These are phyloP conservation scores for Pichia manshurica DNA, from an alignment of 805 yeast genomes.

Conservation along the genomic window DNA sequence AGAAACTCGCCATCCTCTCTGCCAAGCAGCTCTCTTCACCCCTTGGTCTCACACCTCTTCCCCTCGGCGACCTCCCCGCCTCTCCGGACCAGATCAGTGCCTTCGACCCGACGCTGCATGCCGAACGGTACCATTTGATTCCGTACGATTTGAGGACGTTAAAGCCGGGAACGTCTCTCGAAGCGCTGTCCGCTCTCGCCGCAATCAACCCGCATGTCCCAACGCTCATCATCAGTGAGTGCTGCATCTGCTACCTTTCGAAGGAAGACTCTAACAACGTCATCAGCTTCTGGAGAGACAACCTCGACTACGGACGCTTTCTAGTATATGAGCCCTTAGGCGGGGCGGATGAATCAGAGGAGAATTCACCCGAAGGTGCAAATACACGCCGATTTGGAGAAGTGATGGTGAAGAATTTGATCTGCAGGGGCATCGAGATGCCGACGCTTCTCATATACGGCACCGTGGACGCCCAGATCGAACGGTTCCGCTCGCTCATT, in stretches of 20 bases:
- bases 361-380: too few relatives aligned
- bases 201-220: slow-evolving; percentile 34
- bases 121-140: slow-evolving; percentile 41
- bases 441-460: slow-evolving; percentile 52
- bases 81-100: slow-evolving; percentile 16
- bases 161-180: not conserved
- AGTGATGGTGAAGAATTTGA: slow-evolving; percentile 60
- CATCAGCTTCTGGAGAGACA: slow-evolving; percentile 36
- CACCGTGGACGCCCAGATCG: slow-evolving; percentile 35
- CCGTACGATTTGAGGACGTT: slow-evolving; percentile 50
- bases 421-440: slow-evolving; percentile 54
- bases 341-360: slow-evolving; percentile 25
- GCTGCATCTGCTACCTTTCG: slow-evolving; percentile 66
- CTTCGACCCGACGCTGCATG: slow-evolving; percentile 8
- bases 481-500: slow-evolving; percentile 29
- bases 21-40: slow-evolving; percentile 15
- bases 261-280: slow-evolving; percentile 44
- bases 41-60: not conserved
- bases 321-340: slow-evolving; percentile 68
- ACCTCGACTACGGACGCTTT: slow-evolving; percentile 28
- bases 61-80: slow-evolving; percentile 1
- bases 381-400: slow-evolving; percentile 49
- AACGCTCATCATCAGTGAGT: slow-evolving; percentile 64
- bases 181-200: not conserved
- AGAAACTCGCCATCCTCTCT: slow-evolving; percentile 42